Evolutionary conservation across 1,139 yeast species (phyloP).

Genomic region (Arxiozyma telluris): DNA sequence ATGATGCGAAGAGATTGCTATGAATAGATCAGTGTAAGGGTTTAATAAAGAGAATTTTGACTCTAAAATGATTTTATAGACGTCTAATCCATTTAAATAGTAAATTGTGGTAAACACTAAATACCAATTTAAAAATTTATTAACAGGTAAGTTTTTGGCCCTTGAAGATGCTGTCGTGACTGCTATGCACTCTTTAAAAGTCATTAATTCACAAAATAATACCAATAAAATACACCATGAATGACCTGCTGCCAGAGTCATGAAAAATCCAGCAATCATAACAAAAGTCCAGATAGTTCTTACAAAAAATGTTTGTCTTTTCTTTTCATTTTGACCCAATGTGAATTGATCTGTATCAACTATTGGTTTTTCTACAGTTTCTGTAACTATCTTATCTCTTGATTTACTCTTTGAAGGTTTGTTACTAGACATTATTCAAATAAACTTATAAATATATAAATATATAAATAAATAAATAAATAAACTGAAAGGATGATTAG

Average conservation of each 20-base stretch:
- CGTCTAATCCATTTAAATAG: constrained; percentile 79
- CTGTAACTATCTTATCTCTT: background rate
- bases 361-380: background rate
- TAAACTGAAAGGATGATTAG: too few species aligned
- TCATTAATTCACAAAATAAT: constrained; percentile 63
- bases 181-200: constrained; percentile 84
- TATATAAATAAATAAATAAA: too few species aligned
- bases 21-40: constrained; percentile 1
- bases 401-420: background rate
- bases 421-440: background rate
- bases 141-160: constrained; percentile 74
- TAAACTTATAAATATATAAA: too few species aligned
- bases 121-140: constrained; percentile 86
- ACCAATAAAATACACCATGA: constrained; percentile 67
- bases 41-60: constrained; percentile 36
- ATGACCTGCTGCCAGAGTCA: constrained; percentile 78
- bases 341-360: background rate
- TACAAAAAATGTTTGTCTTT: constrained; percentile 46
- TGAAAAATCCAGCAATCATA: constrained; percentile 71
- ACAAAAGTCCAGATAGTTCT: constrained; percentile 94
- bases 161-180: constrained; percentile 80
- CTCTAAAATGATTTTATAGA: constrained; percentile 47
- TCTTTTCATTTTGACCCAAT: constrained; percentile 18
- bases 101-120: constrained; percentile 71
- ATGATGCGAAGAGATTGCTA: constrained; percentile 48